Percentiles rank a stretch among this genome's conserved stretches.
These are phyloP conservation scores for Suhomyces canberraensis DNA, from an alignment of 805 yeast species.

Conservation along the genomic window DNA sequence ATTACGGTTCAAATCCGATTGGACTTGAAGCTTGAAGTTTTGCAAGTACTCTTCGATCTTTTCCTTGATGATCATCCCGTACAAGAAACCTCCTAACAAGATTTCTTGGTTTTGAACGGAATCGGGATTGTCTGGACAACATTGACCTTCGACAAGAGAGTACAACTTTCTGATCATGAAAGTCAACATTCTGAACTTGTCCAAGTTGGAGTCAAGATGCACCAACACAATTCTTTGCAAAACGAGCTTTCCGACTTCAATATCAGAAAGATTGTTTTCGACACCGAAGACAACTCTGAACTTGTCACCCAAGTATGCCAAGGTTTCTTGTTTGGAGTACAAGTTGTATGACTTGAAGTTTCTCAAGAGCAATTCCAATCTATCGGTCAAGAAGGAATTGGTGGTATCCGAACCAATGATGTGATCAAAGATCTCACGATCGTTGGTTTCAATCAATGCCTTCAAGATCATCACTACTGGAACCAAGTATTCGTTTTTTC, in stretches of 20 bases:
- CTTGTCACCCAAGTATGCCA: conserved; percentile 92
- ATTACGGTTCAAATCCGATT: conserved; percentile 76
- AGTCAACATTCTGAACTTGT: conserved; percentile 81
- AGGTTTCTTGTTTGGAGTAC: conserved; percentile 79
- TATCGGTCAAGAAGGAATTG: conserved; percentile 95
- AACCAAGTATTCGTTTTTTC: conserved; percentile 89
- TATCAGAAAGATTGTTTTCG: conserved; percentile 81
- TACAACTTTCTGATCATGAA: conserved; percentile 96
- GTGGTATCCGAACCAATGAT: conserved; percentile 84
- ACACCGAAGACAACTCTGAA: conserved; percentile 92
- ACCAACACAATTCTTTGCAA: conserved; percentile 82
- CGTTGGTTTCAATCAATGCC: conserved; percentile 86
- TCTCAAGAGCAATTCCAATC: conserved; percentile 88
- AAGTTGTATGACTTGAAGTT: conserved; percentile 80
- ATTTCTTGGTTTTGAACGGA: conserved; percentile 99
- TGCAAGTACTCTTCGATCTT: conserved; percentile 90
- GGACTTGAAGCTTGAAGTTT: conserved; percentile 67
- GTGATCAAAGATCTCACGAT: conserved; percentile 94
- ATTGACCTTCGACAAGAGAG: conserved; percentile 93
- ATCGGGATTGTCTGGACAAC: conserved; percentile 97
- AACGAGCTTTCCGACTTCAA: conserved; percentile 86
- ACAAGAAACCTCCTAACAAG: conserved; percentile 89
- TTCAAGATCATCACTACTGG: conserved; percentile 92
- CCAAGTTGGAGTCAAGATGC: conserved; percentile 69
- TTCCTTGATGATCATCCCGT: conserved; percentile 95